Percentiles rank a stretch among this genome's conserved stretches.
Conservation (phyloP, 2,329 filamentous ascomycete species). For the Aspergillus flavus region DNA sequence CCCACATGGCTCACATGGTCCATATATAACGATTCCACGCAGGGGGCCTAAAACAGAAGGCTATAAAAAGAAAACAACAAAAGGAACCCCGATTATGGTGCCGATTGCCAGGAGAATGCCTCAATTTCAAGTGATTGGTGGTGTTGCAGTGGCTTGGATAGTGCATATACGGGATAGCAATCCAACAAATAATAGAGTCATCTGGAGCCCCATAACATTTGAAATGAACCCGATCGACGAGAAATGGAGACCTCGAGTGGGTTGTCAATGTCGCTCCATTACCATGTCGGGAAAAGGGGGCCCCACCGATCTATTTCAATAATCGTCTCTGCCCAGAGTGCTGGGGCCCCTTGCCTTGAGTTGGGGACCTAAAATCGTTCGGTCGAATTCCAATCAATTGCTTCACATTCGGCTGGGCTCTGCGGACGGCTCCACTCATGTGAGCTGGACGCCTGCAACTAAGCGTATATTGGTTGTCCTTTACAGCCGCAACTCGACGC, state of each 20-base stretch:
- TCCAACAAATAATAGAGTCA: background rate
- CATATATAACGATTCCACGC: background rate
- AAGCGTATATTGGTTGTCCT: background rate
- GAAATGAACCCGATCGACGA: background rate
- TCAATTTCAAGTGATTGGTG: rapidly evolving
- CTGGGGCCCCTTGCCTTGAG: background rate
- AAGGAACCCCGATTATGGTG: background rate
- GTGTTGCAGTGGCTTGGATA: background rate
- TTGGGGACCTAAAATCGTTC: background rate
- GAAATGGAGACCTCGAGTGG: background rate
- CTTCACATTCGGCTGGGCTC: too few relatives aligned
- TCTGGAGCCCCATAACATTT: background rate
- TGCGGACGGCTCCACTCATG: too few relatives aligned
- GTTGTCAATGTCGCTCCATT: background rate
- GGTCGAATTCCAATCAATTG: too few relatives aligned
- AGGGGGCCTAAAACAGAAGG: background rate
- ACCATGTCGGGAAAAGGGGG: background rate
- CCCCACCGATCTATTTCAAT: background rate
- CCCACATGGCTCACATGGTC: background rate
- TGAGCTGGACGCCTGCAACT: too few relatives aligned
- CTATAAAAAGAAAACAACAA: background rate
- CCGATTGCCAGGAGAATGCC: background rate
- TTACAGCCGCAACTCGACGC: background rate
- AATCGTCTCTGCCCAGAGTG: background rate
- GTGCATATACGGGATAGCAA: background rate